phyloP scores from a whole-genome alignment of 2,329 filamentous ascomycete genomes.

The Calonectria fujianensis region DNA sequence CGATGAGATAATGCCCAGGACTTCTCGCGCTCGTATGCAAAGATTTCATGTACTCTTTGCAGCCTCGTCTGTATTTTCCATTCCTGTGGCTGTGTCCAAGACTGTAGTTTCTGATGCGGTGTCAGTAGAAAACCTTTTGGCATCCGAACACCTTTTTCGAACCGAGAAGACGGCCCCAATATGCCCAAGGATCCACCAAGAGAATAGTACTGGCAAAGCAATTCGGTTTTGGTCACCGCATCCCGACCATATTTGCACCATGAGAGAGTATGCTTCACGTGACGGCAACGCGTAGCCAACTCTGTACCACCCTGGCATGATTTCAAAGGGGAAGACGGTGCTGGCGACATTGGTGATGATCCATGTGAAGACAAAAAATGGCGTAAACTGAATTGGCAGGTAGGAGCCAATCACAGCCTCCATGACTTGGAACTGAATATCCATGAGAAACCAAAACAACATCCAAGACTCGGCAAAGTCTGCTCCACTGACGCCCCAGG shows the following conservation, averaged over 20 bases:
- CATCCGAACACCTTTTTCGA: conserved; percentile 17
- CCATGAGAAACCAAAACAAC: conserved; percentile 28
- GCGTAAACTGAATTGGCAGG: conserved; percentile 27
- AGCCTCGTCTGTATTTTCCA: background rate
- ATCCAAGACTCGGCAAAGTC: conserved; percentile 22
- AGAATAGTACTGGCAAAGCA: conserved; percentile 17
- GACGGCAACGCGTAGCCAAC: conserved; percentile 24
- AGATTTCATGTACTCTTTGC: background rate
- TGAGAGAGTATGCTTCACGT: conserved; percentile 12
- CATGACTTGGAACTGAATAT: conserved; percentile 10
- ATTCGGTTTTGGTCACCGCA: conserved; percentile 7
- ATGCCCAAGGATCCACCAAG: conserved; percentile 32
- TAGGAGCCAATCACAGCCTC: conserved; percentile 2
- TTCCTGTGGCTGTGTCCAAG: background rate
- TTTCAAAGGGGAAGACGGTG: conserved; percentile 32
- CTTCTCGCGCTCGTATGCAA: background rate
- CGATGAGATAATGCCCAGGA: too few species aligned
- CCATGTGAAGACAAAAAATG: conserved; percentile 39
- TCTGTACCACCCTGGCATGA: conserved; percentile 30
- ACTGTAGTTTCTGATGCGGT: background rate
- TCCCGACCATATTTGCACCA: conserved; percentile 29
- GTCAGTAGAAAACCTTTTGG: background rate
- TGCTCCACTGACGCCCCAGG: conserved; percentile 7
- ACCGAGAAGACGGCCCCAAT: background rate
- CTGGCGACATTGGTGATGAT: conserved; percentile 37